Conservation (phyloP, 257 asterid genomes). For the Henckelia pumila region DNA sequence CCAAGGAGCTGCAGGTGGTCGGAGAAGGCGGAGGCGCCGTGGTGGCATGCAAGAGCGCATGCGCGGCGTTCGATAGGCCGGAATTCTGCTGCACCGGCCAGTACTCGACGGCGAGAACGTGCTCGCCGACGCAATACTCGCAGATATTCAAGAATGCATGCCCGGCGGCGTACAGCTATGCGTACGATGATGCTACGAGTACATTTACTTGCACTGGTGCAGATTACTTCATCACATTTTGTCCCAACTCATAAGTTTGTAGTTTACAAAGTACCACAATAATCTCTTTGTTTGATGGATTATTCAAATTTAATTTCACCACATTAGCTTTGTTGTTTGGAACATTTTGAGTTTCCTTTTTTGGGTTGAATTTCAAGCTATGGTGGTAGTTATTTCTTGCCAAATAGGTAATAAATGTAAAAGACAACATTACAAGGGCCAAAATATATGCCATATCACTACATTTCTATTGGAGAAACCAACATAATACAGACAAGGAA, state of each 20-base stretch:
- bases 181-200: constrained; percentile 79
- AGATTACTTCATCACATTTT: constrained; percentile 73
- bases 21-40: constrained; percentile 36
- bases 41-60: constrained; percentile 87
- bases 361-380: too few species aligned
- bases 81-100: constrained; percentile 86
- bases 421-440: neutral
- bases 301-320: too few species aligned
- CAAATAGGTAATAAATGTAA: too few species aligned
- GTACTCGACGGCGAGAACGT: constrained; percentile 56
- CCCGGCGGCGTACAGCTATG: constrained; percentile 91
- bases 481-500: neutral
- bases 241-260: constrained; percentile 39
- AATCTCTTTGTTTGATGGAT: neutral
- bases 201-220: constrained; percentile 69
- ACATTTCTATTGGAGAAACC: neutral
- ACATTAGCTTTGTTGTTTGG: too few species aligned
- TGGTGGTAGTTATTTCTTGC: too few species aligned
- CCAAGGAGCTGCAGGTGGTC: constrained; percentile 49
- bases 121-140: constrained; percentile 72
- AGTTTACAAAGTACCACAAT: neutral
- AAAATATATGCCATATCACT: neutral
- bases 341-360: too few species aligned
- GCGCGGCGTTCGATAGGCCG: constrained; percentile 49
- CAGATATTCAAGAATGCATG: constrained; percentile 70